Conservation (phyloP, 176 grass and related monocot genomes). For the Avena insularis region DNA sequence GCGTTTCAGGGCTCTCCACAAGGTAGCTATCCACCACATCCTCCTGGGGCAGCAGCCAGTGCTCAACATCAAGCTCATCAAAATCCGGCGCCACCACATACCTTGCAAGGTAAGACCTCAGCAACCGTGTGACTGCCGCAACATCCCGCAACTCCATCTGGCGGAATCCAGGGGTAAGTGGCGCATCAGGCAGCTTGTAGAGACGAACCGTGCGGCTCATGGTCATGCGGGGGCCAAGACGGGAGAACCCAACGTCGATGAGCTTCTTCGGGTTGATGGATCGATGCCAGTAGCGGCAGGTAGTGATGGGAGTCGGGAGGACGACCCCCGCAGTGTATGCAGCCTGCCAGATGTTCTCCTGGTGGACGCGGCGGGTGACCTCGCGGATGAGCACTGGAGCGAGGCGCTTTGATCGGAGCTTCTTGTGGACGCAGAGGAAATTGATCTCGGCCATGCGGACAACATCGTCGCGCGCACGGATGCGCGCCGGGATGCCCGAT, state of each 20-base stretch:
- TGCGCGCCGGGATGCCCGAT: constrained; percentile 89
- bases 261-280: constrained; percentile 97
- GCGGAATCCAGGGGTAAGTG: constrained; percentile 86
- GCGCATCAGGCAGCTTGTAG: constrained; percentile 86
- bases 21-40: constrained; percentile 95
- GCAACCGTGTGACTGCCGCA: constrained; percentile 76
- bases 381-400: constrained; percentile 97
- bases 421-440: constrained; percentile 99
- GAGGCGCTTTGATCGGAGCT: constrained; percentile 98
- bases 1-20: constrained; percentile 93
- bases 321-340: constrained; percentile 92
- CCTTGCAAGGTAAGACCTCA: constrained; percentile 72
- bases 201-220: constrained; percentile 96
- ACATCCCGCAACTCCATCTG: constrained; percentile 94
- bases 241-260: constrained; percentile 93
- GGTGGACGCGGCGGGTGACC: constrained; percentile 90
- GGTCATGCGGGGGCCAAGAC: constrained; percentile 91
- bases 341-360: constrained; percentile 99
- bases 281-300: constrained; percentile 96
- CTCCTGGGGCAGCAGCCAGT: constrained; percentile 88
- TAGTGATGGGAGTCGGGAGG: constrained; percentile 94
- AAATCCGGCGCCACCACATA: constrained; percentile 88
- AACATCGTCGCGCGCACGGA: constrained; percentile 73
- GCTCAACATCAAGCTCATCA: constrained; percentile 96
- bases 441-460: constrained; percentile 99